Evolutionary conservation across 192 early-diverging fungal species (phyloP).

Genomic region (Podila verticillata): DNA sequence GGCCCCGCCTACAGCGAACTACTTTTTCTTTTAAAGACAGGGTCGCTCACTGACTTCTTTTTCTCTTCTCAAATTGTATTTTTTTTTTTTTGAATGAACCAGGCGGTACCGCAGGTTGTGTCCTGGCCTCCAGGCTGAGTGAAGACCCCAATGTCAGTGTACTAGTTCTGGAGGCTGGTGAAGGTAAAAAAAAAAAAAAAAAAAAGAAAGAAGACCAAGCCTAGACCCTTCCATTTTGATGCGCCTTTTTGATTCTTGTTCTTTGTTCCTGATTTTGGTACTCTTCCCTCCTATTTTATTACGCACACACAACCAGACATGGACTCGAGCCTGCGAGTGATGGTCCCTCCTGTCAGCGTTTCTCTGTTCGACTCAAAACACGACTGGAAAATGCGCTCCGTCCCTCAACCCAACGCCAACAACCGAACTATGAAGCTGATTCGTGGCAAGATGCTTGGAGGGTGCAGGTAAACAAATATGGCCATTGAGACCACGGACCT

Average conservation of each 20-base stretch:
- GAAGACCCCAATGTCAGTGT: conserved; percentile 22
- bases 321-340: background rate
- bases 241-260: too few species aligned
- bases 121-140: conserved; percentile 15
- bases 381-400: conserved; percentile 7
- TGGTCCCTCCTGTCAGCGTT: background rate
- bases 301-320: too few species aligned
- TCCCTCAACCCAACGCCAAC: conserved; percentile 18
- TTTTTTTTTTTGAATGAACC: background rate
- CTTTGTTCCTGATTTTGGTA: too few species aligned
- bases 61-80: background rate
- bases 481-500: too few species aligned
- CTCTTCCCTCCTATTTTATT: too few species aligned
- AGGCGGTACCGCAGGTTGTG: conserved; percentile 32
- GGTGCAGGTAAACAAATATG: conserved; percentile 16
- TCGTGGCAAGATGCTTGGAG: conserved; percentile 18
- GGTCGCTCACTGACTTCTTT: background rate
- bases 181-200: conserved; percentile 14
- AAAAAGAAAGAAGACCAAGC: background rate
- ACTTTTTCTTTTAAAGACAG: too few species aligned
- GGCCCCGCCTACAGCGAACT: too few species aligned
- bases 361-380: conserved; percentile 5
- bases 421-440: conserved; percentile 8
- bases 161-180: conserved; percentile 25
- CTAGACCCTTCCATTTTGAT: background rate